Conservation (phyloP, 192 early-diverging fungal species). For the Coemansia sp. region DNA sequence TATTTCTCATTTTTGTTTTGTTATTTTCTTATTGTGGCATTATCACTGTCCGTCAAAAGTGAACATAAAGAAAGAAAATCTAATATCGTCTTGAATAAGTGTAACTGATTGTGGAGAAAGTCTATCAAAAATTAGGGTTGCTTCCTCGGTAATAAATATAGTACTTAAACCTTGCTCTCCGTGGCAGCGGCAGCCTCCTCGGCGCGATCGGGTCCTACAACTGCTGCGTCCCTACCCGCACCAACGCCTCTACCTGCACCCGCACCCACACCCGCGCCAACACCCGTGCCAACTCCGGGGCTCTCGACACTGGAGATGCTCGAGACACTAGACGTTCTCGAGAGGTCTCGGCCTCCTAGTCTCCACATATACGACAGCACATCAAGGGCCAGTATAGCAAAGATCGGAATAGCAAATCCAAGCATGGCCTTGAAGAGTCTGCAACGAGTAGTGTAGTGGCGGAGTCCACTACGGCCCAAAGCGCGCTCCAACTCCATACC, state of each 20-base stretch:
- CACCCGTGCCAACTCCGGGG: slow-evolving; percentile 13
- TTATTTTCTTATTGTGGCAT: slow-evolving; percentile 4
- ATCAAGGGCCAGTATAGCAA: slow-evolving; percentile 44
- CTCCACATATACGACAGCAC: slow-evolving; percentile 41
- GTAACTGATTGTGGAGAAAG: neutral
- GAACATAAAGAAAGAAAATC: neutral
- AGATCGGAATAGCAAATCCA: slow-evolving; percentile 46
- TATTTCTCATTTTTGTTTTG: slow-evolving; percentile 7
- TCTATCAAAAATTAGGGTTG: neutral
- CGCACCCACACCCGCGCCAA: neutral
- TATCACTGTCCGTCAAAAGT: neutral
- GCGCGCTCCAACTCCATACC: slow-evolving; percentile 24
- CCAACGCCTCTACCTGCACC: too few species aligned
- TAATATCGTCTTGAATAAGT: neutral
- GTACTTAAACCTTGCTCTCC: slow-evolving; percentile 49
- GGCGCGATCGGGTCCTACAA: slow-evolving; percentile 19
- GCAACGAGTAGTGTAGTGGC: slow-evolving; percentile 43
- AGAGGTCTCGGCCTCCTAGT: slow-evolving; percentile 3
- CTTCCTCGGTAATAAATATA: slow-evolving; percentile 3
- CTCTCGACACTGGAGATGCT: slow-evolving; percentile 32
- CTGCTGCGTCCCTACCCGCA: too few species aligned
- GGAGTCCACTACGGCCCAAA: slow-evolving; percentile 31
- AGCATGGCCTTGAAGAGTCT: slow-evolving; percentile 48
- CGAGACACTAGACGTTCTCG: slow-evolving; percentile 31
- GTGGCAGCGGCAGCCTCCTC: slow-evolving; percentile 18